Evolutionary conservation across 768 basidiomycete species (phyloP), one percentile per base, ranked within the genome.

Genomic region (Termitomyces sp.): DNA sequence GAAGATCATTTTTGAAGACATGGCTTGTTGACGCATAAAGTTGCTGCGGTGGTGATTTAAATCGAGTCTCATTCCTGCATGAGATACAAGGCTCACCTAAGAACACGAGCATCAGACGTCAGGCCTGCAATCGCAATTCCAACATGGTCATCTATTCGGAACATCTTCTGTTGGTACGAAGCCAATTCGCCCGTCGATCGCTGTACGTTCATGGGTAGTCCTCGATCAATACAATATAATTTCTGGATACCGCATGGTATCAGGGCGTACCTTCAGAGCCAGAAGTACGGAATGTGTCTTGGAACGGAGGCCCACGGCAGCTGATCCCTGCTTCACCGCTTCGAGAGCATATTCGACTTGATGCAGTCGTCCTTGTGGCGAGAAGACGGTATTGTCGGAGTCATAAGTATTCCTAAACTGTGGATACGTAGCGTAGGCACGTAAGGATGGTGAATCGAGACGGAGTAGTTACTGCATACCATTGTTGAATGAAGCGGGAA

Each of bases 81-180:
- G 10, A 5, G 16, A 14, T 4, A 12, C n/a, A 30, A 10, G 34
- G 3, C 79, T 58, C 62, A 94, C 95, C 93, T 96, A 64, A 99
- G 73, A 2, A 98, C 97, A 70, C 97, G 89, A 43, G 97, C 97
- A 77, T 99, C 97, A 45, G 91, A 94, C 9, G 97, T 99, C 60
- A 99, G 76, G n/a, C 97, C 97, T 50, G 97, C 97, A 69, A 99
- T 98, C 48, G 95, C 96, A 66, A 99, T 94, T n/a, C 97, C 97
- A 64, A 97, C 87, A 75, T 99, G 97, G 72, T 98, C 94, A 68
- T 99, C 97, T 85, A 99, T 96, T 67, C 94, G 83, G 73, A 96
- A 97, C 88, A 98, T 91, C 82, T 99, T 98, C 77, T 98, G 95
- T 70, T 99, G 97, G 79, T 98, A 98, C n/a, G 92, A 93, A 16